Evolutionary conservation across 805 yeast species (phyloP).

Genomic region (Wickerhamomyces hampshirensis): DNA sequence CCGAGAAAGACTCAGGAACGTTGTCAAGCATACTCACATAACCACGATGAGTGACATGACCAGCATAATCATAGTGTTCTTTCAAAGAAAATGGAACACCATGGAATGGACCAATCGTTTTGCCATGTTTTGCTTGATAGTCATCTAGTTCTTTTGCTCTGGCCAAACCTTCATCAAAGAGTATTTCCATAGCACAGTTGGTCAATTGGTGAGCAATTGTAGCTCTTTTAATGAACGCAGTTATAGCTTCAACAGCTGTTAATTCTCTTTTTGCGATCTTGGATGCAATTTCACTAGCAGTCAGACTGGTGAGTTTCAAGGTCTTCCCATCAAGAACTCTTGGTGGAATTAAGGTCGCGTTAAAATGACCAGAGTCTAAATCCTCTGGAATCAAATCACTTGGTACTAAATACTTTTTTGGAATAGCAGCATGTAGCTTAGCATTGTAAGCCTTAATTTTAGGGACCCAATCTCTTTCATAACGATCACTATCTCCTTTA

Average conservation of each 20-base stretch:
- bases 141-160: slow-evolving; percentile 56
- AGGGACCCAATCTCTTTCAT: slow-evolving; percentile 19
- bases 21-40: slow-evolving; percentile 38
- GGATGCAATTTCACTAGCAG: slow-evolving; percentile 10
- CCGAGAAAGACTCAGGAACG: slow-evolving; percentile 35
- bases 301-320: slow-evolving; percentile 9
- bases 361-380: slow-evolving; percentile 19
- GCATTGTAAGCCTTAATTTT: slow-evolving; percentile 20
- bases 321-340: slow-evolving; percentile 19
- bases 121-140: slow-evolving; percentile 42
- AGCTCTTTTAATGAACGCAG: slow-evolving; percentile 49
- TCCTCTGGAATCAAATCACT: slow-evolving; percentile 16
- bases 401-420: slow-evolving; percentile 18
- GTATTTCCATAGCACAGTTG: slow-evolving; percentile 52
- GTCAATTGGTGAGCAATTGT: slow-evolving; percentile 55
- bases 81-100: slow-evolving; percentile 66
- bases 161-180: slow-evolving; percentile 56
- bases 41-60: slow-evolving; percentile 51
- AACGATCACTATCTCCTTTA: slow-evolving; percentile 12
- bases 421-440: slow-evolving; percentile 13
- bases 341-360: slow-evolving; percentile 20
- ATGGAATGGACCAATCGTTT: slow-evolving; percentile 59
- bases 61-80: slow-evolving; percentile 54
- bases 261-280: slow-evolving; percentile 21
- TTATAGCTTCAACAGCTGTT: slow-evolving; percentile 40